A percentile compares a stretch with the other conserved stretches of the same genome.
phyloP scores from a whole-genome alignment of 148 eudicot species.

The Polygonum aviculare region DNA sequence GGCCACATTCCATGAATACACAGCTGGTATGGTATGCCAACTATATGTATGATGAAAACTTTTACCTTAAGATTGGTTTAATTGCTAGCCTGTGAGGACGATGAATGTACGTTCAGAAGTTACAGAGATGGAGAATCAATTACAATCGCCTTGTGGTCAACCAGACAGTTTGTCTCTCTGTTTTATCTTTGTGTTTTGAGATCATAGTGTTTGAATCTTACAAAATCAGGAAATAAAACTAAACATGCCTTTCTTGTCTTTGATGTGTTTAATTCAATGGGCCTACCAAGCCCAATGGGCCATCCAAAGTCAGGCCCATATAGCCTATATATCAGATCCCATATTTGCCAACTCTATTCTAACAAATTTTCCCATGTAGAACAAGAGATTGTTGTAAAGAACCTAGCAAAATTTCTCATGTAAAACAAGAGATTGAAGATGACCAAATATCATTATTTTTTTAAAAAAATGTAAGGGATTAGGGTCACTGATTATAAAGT shows the following conservation, averaged over 20 bases:
- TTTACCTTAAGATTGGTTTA: slow-evolving; percentile 1
- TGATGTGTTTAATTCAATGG: neutral
- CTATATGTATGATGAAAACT: neutral
- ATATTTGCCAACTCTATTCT: too few species aligned
- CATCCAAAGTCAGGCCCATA: neutral
- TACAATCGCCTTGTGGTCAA: neutral
- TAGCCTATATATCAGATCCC: neutral
- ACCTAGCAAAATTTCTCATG: too few species aligned
- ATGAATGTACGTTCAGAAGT: neutral
- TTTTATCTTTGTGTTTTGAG: slow-evolving; percentile 1
- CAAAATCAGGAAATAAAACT: neutral
- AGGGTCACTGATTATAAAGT: too few species aligned
- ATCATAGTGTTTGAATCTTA: neutral
- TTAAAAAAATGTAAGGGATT: too few species aligned
- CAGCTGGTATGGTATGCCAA: neutral
- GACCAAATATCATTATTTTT: too few species aligned
- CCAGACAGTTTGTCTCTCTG: neutral
- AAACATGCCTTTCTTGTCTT: neutral
- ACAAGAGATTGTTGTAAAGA: neutral
- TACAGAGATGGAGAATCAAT: neutral
- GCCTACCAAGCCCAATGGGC: neutral
- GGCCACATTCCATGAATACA: slow-evolving; percentile 7
- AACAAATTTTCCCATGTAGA: too few species aligned
- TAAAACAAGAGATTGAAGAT: neutral
- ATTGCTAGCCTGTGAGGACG: slow-evolving; percentile 4